These are phyloP conservation scores for Limonomyces culmigenus DNA, from an alignment of 1,284 basidiomycete species.

Conservation along the genomic window DNA sequence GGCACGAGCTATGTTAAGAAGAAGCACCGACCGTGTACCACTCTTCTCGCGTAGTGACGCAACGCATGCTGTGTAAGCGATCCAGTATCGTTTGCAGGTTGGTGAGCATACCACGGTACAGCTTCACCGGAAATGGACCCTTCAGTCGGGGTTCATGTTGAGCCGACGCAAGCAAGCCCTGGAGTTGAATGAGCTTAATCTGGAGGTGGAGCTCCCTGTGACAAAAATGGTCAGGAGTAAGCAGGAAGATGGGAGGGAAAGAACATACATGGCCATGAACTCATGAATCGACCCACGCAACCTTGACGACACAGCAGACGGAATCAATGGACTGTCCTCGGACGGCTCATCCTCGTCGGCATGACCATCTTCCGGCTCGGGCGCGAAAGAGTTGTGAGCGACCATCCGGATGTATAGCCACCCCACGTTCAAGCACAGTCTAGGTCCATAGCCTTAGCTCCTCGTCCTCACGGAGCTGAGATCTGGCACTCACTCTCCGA, in stretches of 20 bases:
- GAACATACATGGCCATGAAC: conserved; percentile 76
- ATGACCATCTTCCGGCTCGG: conserved; percentile 19
- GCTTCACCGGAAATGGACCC: conserved; percentile 71
- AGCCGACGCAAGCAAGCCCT: conserved; percentile 71
- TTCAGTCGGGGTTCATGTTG: conserved; percentile 90
- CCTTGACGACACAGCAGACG: conserved; percentile 12
- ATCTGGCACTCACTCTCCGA: conserved; percentile 64
- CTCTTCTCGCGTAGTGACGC: conserved; percentile 85
- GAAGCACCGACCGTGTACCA: conserved; percentile 36
- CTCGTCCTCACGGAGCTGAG: background rate
- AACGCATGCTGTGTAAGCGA: conserved; percentile 85
- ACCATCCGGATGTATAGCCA: conserved; percentile 76
- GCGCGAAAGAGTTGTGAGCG: conserved; percentile 51
- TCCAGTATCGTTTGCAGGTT: conserved; percentile 83
- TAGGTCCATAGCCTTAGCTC: conserved; percentile 12
- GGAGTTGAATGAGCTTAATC: conserved; percentile 72
- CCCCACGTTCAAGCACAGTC: conserved; percentile 68
- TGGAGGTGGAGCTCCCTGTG: conserved; percentile 87
- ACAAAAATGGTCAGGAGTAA: conserved; percentile 2
- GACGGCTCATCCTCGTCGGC: conserved; percentile 17
- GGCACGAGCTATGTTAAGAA: conserved; percentile 2
- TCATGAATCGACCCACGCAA: conserved; percentile 56
- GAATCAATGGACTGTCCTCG: conserved; percentile 14
- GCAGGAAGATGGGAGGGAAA: background rate
- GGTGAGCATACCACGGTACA: conserved; percentile 75